Evolutionary conservation across 495 filamentous ascomycete genomes (phyloP), one percentile per base, ranked within the genome.

Genomic region (Podospora comata): DNA sequence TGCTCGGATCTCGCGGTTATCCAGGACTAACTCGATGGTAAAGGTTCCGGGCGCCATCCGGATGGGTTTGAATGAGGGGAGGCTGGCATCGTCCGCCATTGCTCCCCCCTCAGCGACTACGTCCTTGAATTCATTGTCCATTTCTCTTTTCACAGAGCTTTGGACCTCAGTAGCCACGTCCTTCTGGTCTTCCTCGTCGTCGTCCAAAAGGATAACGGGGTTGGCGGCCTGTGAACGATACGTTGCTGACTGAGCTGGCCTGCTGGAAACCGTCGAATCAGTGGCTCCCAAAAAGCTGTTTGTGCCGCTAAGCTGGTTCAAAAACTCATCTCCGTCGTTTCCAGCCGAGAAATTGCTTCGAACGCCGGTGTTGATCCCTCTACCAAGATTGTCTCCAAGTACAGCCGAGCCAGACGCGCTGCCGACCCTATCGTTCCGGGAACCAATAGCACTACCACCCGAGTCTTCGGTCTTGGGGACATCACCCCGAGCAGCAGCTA

Each of bases 1-100:
- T n/a, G 90, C 84, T 59, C 91, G 86, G 32, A 94, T 84, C 82
- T 96, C 92, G 26, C 92, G 91, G 27, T 83, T 85, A 72, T 96
- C 92, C 11, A 96, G 81, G 20, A 95, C 79, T 3, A 96, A 80
- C 48, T 92, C 85, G 39, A 96, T 83, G 0, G 87, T 90, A 77
- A 94, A 96, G 32, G 83, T 83, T 5, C 85, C 84, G 0, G 90
- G 87, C 0, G 84, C 77, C 19, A 94, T 78, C 20, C 79, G 66
- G 67, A 93, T 88, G 1, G 91, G 89, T 0, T 74, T 75, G 67
- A 90, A 89, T 0, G 71, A 73, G 0, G 87, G 86, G 28, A 88
- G 73, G 0, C 68, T 71, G 3, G 77, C 60, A n/a, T 72, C 68
- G 20, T 74, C 71, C 2, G 77, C 66, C 3, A 75, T 72, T n/a